Evolutionary conservation across 2,329 filamentous ascomycete species (phyloP), one percentile per base, ranked within the genome.

Genomic region (Pseudocercospora ulei): DNA sequence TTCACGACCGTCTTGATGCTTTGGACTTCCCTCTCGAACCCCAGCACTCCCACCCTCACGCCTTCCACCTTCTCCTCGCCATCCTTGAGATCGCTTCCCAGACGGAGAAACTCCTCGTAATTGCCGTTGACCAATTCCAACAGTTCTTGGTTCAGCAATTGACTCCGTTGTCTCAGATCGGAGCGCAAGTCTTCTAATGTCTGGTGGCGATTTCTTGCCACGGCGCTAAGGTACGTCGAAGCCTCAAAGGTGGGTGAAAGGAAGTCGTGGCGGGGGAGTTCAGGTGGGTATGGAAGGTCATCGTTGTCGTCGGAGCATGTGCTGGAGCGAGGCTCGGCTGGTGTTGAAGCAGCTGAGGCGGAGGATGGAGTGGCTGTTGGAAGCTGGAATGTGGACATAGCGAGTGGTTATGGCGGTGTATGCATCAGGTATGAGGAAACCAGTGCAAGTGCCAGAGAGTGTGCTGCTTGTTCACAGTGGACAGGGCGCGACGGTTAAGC

Each of bases 121-220:
- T 98, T 93, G 35, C 80, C 75, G 58, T 98, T 98, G 50, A 98
- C 90, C 5, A 98, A 75, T 64, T 95, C 88, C 11, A 98, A 71
- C 2, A 98, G 71, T 65, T 98, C 90, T 47, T 80, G 76, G 55
- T 79, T 82, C 45, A 98, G 78, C 12, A 80, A 72, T 51, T 82
- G 75, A 51, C 79, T 83, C 36, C 92, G 73, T 42, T 86, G 76
- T 28, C 87, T 79, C 9, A 98, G 70, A 56, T 98, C 92, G 3
- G 79, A 67, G 22, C 88, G 83, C 19, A 98, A 70, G 60, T 98
- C 90, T 59, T 94, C 87, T 31, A 98, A 82, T 0, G 88, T 95
- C 62, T 98, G 90, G 61, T 98, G 90, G 1, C 90, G 81, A 57
- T 90, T 78, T 12, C 78, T 76, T 14, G 11, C 29, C 1, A 94